These are phyloP conservation scores for Paramecium sexaurelia DNA, from an alignment of 73 alveolate genomes.

Conservation along the genomic window DNA sequence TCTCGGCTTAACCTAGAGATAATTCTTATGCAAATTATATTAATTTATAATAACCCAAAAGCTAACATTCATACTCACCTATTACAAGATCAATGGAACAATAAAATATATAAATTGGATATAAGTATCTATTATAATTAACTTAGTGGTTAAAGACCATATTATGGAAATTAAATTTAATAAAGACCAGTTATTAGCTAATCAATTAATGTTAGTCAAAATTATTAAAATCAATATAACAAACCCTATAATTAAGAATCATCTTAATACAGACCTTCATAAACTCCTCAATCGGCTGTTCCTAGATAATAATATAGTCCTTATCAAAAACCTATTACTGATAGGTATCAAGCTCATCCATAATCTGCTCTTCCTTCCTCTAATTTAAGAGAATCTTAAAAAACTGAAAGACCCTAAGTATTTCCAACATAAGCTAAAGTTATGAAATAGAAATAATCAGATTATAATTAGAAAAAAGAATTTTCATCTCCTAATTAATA, in stretches of 20 bases:
- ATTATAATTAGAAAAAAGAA: background rate
- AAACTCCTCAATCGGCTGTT: slow-evolving; percentile 40
- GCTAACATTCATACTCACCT: background rate
- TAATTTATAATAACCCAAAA: background rate
- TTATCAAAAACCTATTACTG: background rate
- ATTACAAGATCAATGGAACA: background rate
- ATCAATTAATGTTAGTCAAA: background rate
- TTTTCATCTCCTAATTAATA: background rate
- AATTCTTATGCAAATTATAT: background rate
- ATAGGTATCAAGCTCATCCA: slow-evolving; percentile 5
- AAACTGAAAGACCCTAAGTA: slow-evolving; percentile 30
- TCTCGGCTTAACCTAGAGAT: background rate
- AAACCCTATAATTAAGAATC: background rate
- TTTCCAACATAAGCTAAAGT: slow-evolving; percentile 42
- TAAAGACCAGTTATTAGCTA: background rate
- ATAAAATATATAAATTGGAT: background rate
- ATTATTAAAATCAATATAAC: background rate
- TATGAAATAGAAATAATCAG: background rate
- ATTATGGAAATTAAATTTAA: background rate
- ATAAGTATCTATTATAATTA: background rate
- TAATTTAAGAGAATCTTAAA: background rate
- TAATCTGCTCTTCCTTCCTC: background rate
- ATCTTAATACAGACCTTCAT: background rate
- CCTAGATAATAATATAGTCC: slow-evolving; percentile 1
- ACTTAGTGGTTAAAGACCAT: background rate